Evolutionary conservation across 2,329 filamentous ascomycete genomes (phyloP).

Genomic region (Mycogone perniciosa): DNA sequence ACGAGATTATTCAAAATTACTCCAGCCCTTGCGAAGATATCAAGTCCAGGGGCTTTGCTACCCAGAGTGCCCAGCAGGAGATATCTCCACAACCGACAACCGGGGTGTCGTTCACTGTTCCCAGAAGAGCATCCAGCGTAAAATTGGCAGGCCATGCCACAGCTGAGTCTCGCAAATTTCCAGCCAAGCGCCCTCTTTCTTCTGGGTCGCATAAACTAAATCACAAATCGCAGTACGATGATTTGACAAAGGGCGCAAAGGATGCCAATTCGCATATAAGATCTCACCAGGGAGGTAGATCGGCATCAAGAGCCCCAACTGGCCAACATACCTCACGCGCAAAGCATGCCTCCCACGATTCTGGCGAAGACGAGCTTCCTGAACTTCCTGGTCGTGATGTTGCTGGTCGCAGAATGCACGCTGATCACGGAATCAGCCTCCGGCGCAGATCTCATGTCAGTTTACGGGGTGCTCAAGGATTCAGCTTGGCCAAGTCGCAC

Average conservation of each 20-base stretch:
- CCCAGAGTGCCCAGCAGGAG: neutral
- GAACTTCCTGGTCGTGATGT: constrained; percentile 21
- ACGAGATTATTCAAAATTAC: constrained; percentile 23
- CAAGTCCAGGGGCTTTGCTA: constrained; percentile 4
- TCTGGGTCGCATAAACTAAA: constrained; percentile 2
- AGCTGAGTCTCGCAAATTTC: neutral
- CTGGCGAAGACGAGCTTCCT: constrained; percentile 20
- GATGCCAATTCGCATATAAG: neutral
- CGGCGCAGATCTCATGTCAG: constrained; percentile 49
- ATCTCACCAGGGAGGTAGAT: constrained; percentile 11
- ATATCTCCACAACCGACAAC: neutral
- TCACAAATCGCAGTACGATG: constrained; percentile 3
- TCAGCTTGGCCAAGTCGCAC: constrained; percentile 49
- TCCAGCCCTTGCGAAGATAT: constrained; percentile 14
- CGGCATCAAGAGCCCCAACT: neutral
- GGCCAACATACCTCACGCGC: constrained; percentile 4
- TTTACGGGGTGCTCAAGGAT: constrained; percentile 41
- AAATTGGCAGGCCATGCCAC: neutral
- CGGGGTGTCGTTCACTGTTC: constrained; percentile 9
- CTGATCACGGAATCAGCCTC: constrained; percentile 37
- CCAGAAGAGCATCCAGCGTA: constrained; percentile 15
- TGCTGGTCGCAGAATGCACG: constrained; percentile 20
- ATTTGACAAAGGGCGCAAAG: constrained; percentile 4
- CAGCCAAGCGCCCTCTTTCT: neutral
- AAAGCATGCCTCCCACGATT: constrained; percentile 12